Percentiles rank a stretch among this genome's conserved stretches.
These are phyloP conservation scores for Phytophthora nicotianae DNA, from an alignment of 352 stramenopile genomes.

Conservation along the genomic window DNA sequence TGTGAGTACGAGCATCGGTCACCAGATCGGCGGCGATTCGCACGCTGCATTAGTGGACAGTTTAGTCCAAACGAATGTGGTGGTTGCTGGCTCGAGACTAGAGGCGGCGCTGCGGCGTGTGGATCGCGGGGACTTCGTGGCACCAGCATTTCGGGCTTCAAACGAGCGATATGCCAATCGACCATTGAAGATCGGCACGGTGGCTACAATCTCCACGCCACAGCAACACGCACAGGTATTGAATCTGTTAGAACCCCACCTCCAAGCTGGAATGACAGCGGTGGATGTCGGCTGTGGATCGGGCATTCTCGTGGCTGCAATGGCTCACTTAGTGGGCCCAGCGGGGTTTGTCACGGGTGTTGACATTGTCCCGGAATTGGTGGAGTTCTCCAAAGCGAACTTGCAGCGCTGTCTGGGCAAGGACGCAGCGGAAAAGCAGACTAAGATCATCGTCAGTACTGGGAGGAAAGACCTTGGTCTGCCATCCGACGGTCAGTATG, in stretches of 20 bases:
- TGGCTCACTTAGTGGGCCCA: slow-evolving; percentile 70
- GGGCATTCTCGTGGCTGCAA: slow-evolving; percentile 77
- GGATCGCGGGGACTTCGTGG: slow-evolving; percentile 70
- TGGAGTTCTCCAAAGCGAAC: slow-evolving; percentile 71
- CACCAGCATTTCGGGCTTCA: slow-evolving; percentile 32
- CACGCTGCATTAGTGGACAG: slow-evolving; percentile 76
- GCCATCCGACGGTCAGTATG: slow-evolving; percentile 42
- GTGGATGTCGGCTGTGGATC: slow-evolving; percentile 86
- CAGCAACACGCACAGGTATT: slow-evolving; percentile 87
- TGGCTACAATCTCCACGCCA: slow-evolving; percentile 87
- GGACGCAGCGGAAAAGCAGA: slow-evolving; percentile 41
- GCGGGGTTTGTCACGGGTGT: slow-evolving; percentile 65
- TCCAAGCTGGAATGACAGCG: slow-evolving; percentile 62
- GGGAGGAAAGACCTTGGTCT: slow-evolving; percentile 52
- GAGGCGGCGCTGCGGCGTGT: slow-evolving; percentile 66
- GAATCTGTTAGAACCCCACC: slow-evolving; percentile 61
- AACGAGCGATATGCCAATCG: slow-evolving; percentile 70
- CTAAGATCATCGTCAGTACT: slow-evolving; percentile 46
- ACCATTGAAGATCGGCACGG: slow-evolving; percentile 74
- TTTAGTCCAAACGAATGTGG: slow-evolving; percentile 76
- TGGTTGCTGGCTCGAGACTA: slow-evolving; percentile 55
- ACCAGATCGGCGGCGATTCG: slow-evolving; percentile 78
- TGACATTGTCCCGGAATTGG: slow-evolving; percentile 81
- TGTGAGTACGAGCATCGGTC: slow-evolving; percentile 82
- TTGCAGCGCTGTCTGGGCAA: slow-evolving; percentile 53